Conservation (phyloP, 148 eudicot genomes). For the Amaranthus hypochondriacus region DNA sequence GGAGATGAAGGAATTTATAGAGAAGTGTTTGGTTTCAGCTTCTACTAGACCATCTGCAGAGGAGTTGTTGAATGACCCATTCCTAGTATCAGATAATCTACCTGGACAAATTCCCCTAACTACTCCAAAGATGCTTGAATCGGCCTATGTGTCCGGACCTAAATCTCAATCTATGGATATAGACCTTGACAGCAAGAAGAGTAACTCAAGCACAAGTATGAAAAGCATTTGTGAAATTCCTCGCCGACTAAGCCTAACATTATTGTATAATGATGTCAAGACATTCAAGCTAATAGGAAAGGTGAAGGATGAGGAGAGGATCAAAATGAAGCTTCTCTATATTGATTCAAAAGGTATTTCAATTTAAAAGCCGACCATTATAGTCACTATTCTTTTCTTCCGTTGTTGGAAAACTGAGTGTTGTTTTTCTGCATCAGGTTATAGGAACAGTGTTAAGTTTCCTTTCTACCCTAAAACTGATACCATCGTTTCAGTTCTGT, state of each 20-base stretch:
- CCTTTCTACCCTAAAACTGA: conserved; percentile 45
- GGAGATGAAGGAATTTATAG: conserved; percentile 45
- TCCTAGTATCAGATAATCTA: conserved; percentile 32
- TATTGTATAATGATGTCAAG: conserved; percentile 37
- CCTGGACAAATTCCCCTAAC: conserved; percentile 19
- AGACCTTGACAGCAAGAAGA: conserved; percentile 35
- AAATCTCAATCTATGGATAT: conserved; percentile 48
- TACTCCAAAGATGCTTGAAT: conserved; percentile 16
- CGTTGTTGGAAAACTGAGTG: neutral
- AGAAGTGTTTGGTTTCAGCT: conserved; percentile 43
- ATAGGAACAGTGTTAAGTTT: conserved; percentile 48
- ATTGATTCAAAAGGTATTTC: too few relatives aligned
- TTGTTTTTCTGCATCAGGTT: conserved; percentile 38
- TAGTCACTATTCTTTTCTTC: neutral
- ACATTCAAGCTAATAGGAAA: conserved; percentile 48
- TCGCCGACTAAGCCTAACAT: conserved; percentile 28
- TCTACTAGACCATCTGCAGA: conserved; percentile 43
- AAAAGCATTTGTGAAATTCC: conserved; percentile 35
- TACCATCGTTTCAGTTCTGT: conserved; percentile 50
- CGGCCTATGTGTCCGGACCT: conserved; percentile 20
- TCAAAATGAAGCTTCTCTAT: too few relatives aligned
- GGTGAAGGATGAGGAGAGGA: conserved; percentile 28
- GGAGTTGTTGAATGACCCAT: conserved; percentile 51
- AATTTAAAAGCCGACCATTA: too few relatives aligned
- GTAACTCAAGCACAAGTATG: conserved; percentile 25